Conservation (phyloP, 1,284 basidiomycete species). For the Pyrrhoderma lamaoense region DNA sequence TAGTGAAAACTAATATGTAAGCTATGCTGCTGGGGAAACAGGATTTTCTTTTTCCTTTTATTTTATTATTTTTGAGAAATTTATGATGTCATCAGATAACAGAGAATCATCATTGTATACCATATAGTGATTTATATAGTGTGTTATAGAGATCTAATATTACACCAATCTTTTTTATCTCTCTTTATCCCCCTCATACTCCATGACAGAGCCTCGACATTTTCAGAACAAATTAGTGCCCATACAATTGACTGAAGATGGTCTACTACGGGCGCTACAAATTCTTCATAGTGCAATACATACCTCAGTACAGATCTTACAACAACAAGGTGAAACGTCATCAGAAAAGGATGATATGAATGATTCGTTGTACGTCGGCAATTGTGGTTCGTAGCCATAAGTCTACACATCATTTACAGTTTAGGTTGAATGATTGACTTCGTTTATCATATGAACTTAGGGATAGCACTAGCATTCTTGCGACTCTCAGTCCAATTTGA, state of each 20-base stretch:
- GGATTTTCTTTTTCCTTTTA: too few species aligned
- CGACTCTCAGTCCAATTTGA: conserved; percentile 9
- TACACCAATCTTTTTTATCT: too few species aligned
- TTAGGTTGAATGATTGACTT: too few species aligned
- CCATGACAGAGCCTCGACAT: conserved; percentile 4
- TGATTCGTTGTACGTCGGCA: conserved; percentile 13
- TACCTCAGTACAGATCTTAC: background rate
- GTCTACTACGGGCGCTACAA: background rate
- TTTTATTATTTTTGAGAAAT: too few species aligned
- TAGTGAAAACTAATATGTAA: too few species aligned
- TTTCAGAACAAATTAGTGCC: conserved; percentile 8
- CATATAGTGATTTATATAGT: too few species aligned
- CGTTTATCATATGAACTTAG: background rate
- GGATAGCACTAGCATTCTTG: conserved; percentile 15
- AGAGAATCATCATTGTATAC: too few species aligned
- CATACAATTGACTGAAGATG: conserved; percentile 2
- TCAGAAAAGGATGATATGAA: background rate
- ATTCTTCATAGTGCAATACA: conserved; percentile 8
- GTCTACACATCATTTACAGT: too few species aligned
- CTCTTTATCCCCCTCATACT: background rate
- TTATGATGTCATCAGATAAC: too few species aligned
- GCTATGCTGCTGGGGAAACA: too few species aligned
- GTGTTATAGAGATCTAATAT: too few species aligned
- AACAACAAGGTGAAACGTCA: background rate
- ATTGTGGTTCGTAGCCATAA: conserved; percentile 6